Evolutionary conservation across 208 protist species (phyloP), one percentile per base, ranked within the genome.

Genomic region (Herpetomonas samuelpessoai): DNA sequence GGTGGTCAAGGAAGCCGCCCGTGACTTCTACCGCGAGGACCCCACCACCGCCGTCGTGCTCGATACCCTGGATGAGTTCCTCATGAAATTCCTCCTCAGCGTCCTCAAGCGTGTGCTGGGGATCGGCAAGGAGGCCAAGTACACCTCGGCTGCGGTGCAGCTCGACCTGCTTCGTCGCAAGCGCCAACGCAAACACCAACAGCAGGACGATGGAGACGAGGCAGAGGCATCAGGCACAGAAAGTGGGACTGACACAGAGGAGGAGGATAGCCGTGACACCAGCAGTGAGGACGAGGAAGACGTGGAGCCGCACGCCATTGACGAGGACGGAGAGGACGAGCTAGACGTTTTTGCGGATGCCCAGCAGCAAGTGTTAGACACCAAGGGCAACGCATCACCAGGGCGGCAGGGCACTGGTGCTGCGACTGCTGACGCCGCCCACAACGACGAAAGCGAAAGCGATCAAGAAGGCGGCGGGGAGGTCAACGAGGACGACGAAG

Each of bases 31-130:
- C 76, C 83, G 81, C 64, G 86, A 93, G 57, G 89, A 93, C 65
- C 81, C 84, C 18, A 78, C 81, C 35, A 84, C 83, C 10, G 86
- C 86, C 2, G 75, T 93, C 12, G 85, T 93, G 47, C 80, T 96
- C 2, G 90, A 96, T 65, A 91, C 90, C 10, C 61, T 93, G n/a
- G 90, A 96, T 60, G 90, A 96, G 68, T 96, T 96, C 58, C 71
- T 91, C 24, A 66, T 96, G 14, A 85, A 85, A 57, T 92, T 83
- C 59, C 70, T 96, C 10, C 68, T 92, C 19, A 93, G 85, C 56
- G 81, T 93, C 19, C 73, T 96, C 47, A 85, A 88, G 70, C 83
- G 83, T 24, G 85, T 93, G 53, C 74, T 93, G n/a, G 87, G 87
- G 21, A 90, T 96, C 45, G 86, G 85, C 21, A 90, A 91, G 57